Conservation (phyloP, 345 rosid genomes). For the Rhodamnia argentea region DNA sequence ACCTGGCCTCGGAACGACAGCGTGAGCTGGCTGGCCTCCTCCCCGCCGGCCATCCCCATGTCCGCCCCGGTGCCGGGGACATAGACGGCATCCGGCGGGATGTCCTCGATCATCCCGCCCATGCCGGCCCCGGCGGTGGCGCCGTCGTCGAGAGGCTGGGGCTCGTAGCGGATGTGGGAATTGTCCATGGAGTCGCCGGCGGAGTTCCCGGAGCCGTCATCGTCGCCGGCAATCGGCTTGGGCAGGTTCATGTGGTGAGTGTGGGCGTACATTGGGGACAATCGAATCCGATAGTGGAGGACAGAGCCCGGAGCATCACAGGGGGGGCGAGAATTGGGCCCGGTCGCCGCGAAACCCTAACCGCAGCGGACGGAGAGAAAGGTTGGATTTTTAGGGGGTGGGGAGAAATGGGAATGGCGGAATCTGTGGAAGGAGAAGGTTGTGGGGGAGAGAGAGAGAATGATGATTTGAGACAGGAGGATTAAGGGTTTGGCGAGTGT, state of each 20-base stretch:
- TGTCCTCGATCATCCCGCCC: conserved; percentile 37
- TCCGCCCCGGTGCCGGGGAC: conserved; percentile 20
- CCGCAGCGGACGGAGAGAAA: not conserved
- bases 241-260: conserved; percentile 45
- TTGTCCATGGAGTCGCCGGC: conserved; percentile 31
- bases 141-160: conserved; percentile 20
- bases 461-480: too few species aligned
- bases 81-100: conserved; percentile 42
- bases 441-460: not conserved
- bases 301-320: not conserved
- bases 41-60: conserved; percentile 21
- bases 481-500: too few species aligned
- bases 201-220: conserved; percentile 16
- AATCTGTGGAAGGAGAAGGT: not conserved
- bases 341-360: not conserved
- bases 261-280: conserved; percentile 45
- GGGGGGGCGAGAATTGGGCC: not conserved
- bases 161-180: conserved; percentile 10
- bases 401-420: not conserved
- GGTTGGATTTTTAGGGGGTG: not conserved
- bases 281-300: not conserved
- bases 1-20: conserved; percentile 87
- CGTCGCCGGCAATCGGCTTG: conserved; percentile 26
- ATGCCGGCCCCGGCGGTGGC: conserved; percentile 28
- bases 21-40: conserved; percentile 49